phyloP scores from a whole-genome alignment of 331 rosid species.

The Rosa hybrid region DNA sequence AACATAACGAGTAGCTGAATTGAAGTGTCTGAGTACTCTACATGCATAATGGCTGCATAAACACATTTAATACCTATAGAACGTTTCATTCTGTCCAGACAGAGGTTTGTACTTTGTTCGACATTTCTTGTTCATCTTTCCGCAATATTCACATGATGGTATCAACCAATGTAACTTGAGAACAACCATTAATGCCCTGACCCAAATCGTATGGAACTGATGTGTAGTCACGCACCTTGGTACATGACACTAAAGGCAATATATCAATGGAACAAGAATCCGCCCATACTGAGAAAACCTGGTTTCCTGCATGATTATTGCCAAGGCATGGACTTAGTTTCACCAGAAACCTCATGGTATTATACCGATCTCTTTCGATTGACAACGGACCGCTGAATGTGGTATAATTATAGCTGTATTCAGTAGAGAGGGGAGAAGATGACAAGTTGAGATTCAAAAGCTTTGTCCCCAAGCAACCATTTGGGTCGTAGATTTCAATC shows the following conservation, averaged over 20 bases:
- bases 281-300: not conserved
- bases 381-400: not conserved
- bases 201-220: not conserved
- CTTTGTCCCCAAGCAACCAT: not conserved
- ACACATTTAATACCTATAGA: too few species aligned
- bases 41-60: too few species aligned
- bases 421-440: not conserved
- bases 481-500: not conserved
- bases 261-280: not conserved
- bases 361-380: too few species aligned
- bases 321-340: not conserved
- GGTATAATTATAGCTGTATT: not conserved
- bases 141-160: not conserved
- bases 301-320: not conserved
- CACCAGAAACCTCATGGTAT: too few species aligned
- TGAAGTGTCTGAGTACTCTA: too few species aligned
- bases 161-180: not conserved
- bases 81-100: too few species aligned
- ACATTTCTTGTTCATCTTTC: not conserved
- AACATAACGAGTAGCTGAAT: too few species aligned
- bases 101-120: too few species aligned
- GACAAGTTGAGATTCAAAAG: not conserved
- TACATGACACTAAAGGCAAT: not conserved
- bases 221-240: constrained; percentile 5
- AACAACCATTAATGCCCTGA: accelerated